Conservation (phyloP, 2,329 filamentous ascomycete species). For the Podosphaera xanthii region DNA sequence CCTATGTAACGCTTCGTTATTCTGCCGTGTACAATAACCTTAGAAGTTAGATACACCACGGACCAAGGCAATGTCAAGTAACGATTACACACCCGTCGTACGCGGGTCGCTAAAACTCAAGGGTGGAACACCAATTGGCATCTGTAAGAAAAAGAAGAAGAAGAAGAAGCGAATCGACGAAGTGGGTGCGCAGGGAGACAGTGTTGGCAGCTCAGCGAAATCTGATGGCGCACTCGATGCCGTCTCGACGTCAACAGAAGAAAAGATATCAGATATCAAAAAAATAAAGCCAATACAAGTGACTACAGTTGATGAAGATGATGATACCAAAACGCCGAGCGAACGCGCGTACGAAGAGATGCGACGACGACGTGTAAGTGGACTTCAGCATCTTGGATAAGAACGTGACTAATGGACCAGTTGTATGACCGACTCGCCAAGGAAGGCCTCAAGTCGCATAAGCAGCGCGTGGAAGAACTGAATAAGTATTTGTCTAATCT, state of each 20-base stretch:
- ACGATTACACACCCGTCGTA: conserved; percentile 42
- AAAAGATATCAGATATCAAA: conserved; percentile 5
- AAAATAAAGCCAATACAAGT: background rate
- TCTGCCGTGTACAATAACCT: too few relatives aligned
- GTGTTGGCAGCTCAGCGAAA: background rate
- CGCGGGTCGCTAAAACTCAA: conserved; percentile 68
- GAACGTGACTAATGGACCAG: conserved; percentile 21
- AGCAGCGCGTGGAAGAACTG: conserved; percentile 84
- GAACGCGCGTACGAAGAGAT: conserved; percentile 64
- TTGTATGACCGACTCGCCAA: conserved; percentile 54
- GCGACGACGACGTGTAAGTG: conserved; percentile 38
- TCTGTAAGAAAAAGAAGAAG: conserved; percentile 39
- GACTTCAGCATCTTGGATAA: background rate
- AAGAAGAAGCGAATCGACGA: conserved; percentile 11
- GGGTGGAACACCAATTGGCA: conserved; percentile 40
- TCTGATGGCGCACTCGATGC: conserved; percentile 15
- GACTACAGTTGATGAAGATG: conserved; percentile 14
- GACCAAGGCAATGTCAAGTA: too few relatives aligned
- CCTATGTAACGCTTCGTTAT: too few relatives aligned
- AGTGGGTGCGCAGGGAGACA: background rate
- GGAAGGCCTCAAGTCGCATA: conserved; percentile 87
- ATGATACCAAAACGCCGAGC: conserved; percentile 52
- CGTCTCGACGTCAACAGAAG: conserved; percentile 2
- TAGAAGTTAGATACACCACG: too few relatives aligned
- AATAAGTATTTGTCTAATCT: conserved; percentile 82